Conservation (phyloP, 1,284 basidiomycete genomes). For the Sanghuangporus sanghuang region DNA sequence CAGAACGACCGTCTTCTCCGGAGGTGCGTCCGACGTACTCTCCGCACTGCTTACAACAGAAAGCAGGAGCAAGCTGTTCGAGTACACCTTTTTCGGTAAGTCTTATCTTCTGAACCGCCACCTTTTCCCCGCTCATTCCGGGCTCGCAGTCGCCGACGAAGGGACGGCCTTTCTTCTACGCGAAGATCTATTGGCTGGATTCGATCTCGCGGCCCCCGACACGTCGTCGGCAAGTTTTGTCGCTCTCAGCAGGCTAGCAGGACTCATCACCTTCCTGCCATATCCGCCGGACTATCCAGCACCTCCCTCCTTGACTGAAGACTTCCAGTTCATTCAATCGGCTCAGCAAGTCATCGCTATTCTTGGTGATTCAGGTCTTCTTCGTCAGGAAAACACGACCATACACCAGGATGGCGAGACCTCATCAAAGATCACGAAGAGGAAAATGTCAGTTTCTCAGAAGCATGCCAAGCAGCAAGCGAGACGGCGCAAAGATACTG, state of each 20-base stretch:
- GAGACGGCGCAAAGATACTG: too few relatives aligned
- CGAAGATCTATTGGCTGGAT: neutral
- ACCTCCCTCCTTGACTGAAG: neutral
- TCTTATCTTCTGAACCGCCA: neutral
- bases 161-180: neutral
- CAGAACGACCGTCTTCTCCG: neutral
- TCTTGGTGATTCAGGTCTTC: too few relatives aligned
- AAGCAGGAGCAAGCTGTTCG: neutral
- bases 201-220: neutral
- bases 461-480: too few relatives aligned
- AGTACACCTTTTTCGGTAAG: slow-evolving; percentile 13
- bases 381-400: too few relatives aligned
- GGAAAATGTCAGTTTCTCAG: too few relatives aligned
- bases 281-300: neutral
- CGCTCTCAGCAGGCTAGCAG: neutral
- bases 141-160: neutral
- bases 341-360: too few relatives aligned
- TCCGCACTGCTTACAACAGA: neutral
- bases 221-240: neutral
- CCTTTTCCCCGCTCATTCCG: neutral
- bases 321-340: too few relatives aligned
- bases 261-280: neutral
- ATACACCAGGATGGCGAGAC: too few relatives aligned
- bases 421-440: too few relatives aligned
- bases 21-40: neutral